Evolutionary conservation across 2,329 filamentous ascomycete genomes (phyloP), one percentile per base, ranked within the genome.

Genomic region (Aspergillus tubingensis): DNA sequence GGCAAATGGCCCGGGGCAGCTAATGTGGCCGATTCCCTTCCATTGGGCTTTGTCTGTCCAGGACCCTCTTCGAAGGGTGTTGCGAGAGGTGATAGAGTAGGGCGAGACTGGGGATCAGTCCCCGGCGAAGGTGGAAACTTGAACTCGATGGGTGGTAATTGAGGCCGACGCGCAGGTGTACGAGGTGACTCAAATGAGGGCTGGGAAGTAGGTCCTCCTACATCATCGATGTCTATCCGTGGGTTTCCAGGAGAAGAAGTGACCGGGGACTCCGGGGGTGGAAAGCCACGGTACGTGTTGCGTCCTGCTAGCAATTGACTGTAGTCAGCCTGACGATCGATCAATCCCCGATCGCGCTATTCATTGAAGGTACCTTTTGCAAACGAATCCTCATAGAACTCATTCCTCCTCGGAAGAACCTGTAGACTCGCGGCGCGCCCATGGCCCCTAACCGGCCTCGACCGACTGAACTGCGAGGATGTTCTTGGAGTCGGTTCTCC

Each of bases 391-490:
- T 78, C 77, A 66, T 76, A 76, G 32, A 74, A 69, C 58, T 77
- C 76, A 59, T 75, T 72, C 62, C 76, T 76, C 63, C 82, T 82
- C 50, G 87, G 81, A 64, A 86, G 73, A 66, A 94, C 89, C 74
- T 96, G 92, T 61, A 96, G 78, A 79, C 92, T 96, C 23, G 91
- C 86, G 39, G 92, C 92, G 55, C 92, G 85, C 51, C 83, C 86
- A 80, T 96, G 92, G 4, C 88, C 85, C 67, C 86, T 86, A 17
- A 71, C 72, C 19, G 86, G 83, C 55, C 86, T 82, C 54, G 82
- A 78, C 19, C 82, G 76, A 66, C 79, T 76, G 58, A 72, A 72
- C 41, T 64, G 71, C 17, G 69, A 71, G 58, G 65, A 65, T n/a
- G 68, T 73, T 36, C 62, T 60, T 39, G 70, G 71, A 2, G 71